Evolutionary conservation across 2,329 filamentous ascomycete genomes (phyloP).

Genomic region (Cadophora sp.): DNA sequence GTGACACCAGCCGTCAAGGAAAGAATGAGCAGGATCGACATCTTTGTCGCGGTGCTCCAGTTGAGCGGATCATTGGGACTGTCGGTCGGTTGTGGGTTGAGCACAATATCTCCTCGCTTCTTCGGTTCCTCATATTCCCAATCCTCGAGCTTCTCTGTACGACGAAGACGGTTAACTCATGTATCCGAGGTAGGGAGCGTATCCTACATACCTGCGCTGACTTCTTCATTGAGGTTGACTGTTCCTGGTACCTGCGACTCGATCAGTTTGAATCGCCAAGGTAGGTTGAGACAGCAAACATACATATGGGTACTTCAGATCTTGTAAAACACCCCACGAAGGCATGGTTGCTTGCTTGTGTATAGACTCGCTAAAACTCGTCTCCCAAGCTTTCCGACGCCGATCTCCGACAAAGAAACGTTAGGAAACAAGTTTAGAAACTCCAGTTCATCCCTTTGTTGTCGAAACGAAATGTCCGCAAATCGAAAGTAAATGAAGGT

Average conservation of each 20-base stretch:
- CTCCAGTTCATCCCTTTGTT: conserved; percentile 23
- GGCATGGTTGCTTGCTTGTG: conserved; percentile 32
- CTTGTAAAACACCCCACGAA: conserved; percentile 42
- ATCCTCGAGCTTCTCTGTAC: conserved; percentile 32
- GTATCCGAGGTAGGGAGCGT: background rate
- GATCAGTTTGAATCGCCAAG: conserved; percentile 15
- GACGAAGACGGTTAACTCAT: conserved; percentile 18
- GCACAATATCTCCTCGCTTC: conserved; percentile 54
- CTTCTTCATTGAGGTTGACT: conserved; percentile 36
- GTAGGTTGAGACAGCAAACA: conserved; percentile 8
- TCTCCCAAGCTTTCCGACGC: background rate
- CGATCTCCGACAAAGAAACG: conserved; percentile 21
- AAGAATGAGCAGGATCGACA: conserved; percentile 39
- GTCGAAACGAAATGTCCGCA: conserved; percentile 5
- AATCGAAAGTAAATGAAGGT: conserved; percentile 25
- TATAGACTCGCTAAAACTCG: conserved; percentile 9
- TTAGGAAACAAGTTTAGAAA: conserved; percentile 20
- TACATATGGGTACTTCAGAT: conserved; percentile 39
- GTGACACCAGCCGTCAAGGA: conserved; percentile 42
- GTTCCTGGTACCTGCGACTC: conserved; percentile 38
- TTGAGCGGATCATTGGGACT: conserved; percentile 61
- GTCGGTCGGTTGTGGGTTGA: conserved; percentile 59
- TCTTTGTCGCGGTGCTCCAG: conserved; percentile 48
- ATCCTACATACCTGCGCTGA: conserved; percentile 28
- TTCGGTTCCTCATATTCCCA: conserved; percentile 45